Percentiles rank a stretch among this genome's conserved stretches.
phyloP scores from a whole-genome alignment of 768 basidiomycete genomes.

The Boletus subparvulus region DNA sequence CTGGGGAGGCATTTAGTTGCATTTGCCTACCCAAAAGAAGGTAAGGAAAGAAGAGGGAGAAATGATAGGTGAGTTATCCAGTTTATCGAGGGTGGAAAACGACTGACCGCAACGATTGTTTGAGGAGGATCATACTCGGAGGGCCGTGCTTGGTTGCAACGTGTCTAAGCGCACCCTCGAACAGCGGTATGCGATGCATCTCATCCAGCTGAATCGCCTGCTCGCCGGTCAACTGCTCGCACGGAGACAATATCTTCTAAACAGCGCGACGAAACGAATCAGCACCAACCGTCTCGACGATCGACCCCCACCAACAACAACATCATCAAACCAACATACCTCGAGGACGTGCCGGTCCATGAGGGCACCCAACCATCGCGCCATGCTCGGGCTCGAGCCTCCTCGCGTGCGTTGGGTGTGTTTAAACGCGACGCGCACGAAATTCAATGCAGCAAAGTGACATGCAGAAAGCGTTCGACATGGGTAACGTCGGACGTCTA shows the following conservation, averaged over 20 bases:
- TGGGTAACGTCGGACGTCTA: constrained; percentile 48
- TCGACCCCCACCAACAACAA: not conserved
- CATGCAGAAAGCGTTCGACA: constrained; percentile 45
- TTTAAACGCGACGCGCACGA: constrained; percentile 48
- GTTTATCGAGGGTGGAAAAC: not conserved
- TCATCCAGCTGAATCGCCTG: constrained; percentile 51
- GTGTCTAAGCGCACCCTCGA: constrained; percentile 39
- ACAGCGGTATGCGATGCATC: constrained; percentile 47
- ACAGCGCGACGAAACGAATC: not conserved
- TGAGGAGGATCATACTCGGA: constrained; percentile 39
- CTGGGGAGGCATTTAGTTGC: constrained; percentile 14
- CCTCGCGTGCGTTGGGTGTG: constrained; percentile 10
- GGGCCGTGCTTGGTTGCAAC: constrained; percentile 36
- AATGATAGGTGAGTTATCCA: not conserved
- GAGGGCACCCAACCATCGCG: constrained; percentile 13
- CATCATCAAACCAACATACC: constrained; percentile 12
- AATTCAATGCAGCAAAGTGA: constrained; percentile 64
- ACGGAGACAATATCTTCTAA: constrained; percentile 55
- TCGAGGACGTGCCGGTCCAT: constrained; percentile 16
- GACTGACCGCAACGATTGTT: constrained; percentile 25
- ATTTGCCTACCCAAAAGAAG: constrained; percentile 22
- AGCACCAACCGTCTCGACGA: not conserved
- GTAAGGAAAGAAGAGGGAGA: too few species aligned
- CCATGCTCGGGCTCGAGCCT: not conserved
- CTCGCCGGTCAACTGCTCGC: constrained; percentile 45